Evolutionary conservation across 176 grass and related monocot species (phyloP).

Genomic region (Oryza meridionalis): DNA sequence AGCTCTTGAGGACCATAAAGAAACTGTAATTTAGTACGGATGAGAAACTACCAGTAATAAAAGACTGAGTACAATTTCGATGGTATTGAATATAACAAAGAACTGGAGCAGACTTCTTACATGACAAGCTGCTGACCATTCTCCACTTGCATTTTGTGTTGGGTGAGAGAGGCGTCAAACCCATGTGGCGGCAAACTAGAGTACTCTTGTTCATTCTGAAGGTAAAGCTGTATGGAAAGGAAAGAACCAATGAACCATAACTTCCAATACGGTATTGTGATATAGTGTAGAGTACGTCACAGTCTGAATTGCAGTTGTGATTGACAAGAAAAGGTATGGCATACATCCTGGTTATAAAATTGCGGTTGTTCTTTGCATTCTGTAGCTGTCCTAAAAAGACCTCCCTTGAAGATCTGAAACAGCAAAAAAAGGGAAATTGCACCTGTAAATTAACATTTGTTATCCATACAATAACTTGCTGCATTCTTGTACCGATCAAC

Average conservation of each 20-base stretch:
- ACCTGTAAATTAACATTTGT: background rate
- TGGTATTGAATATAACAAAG: background rate
- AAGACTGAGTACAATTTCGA: background rate
- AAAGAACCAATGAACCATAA: background rate
- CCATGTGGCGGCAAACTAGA: constrained; percentile 60
- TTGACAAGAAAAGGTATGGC: background rate
- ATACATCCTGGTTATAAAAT: constrained; percentile 62
- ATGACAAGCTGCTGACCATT: constrained; percentile 47
- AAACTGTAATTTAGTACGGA: background rate
- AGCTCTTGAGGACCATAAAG: background rate
- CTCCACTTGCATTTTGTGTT: constrained; percentile 57
- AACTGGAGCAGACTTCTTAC: constrained; percentile 34
- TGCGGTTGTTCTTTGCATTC: constrained; percentile 64
- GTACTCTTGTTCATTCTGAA: constrained; percentile 61
- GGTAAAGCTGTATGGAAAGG: constrained; percentile 24
- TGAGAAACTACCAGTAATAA: background rate
- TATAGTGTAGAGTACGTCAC: background rate
- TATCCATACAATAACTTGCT: background rate
- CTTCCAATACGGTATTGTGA: background rate
- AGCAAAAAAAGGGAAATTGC: background rate
- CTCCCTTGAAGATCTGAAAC: constrained; percentile 60
- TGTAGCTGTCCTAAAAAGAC: constrained; percentile 63
- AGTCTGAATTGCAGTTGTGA: background rate
- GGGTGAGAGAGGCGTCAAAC: constrained; percentile 62
- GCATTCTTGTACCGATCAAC: background rate